Base-by-base conservation (phyloP, 2,329 filamentous ascomycete species). In the Achaetomium macrosporum region DNA sequence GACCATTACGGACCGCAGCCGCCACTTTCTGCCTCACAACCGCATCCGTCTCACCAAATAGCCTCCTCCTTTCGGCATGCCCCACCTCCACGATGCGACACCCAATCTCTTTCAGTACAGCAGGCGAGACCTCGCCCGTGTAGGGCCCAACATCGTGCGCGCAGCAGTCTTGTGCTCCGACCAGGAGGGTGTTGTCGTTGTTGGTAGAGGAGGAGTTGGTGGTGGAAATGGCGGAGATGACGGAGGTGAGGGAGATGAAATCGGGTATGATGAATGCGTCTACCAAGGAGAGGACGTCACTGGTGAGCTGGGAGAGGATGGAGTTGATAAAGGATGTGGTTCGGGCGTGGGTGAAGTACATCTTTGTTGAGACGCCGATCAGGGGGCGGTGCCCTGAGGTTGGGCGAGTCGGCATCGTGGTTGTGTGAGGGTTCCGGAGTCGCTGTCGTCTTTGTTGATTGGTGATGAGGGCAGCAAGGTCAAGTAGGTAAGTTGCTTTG, bases 191-290 rank as follows among this genome's bases (percentile, higher is more conserved):
- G 63, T 35, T 71, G 63, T 33, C 70, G 64, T 41, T 2, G 1
- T 19, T 12, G 9, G n/a, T 16, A 10, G 29, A 5, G 20, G 33
- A 3, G 19, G 45, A 13, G 29, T 42, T 1, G 36, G 85, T 66
- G 42, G 77, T 73, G 5, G 73, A 2, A 35, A 85, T 66, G 42
- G 77, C 73, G 5, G 73, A 65, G 47, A 75, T 69, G 12, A 78
- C 74, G 1, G 75, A 69, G n/a, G 76, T 64, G 39, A 92, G 73
- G 12, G 85, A 82, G 49, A 92, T 69, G 65, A 89, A 88, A 69
- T 92, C 87, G 1, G 88, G 88, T 59, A 91, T 83, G 61, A 92
- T 72, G 68, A 90, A 90, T 60, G 92, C 75, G 67, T 89, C 84
- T 55, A 88, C 47, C 13, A 16, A 3, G 66, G 47, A 73, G 66